These are phyloP conservation scores for Amanita jacksonii DNA, from an alignment of 768 basidiomycete species.

Conservation along the genomic window DNA sequence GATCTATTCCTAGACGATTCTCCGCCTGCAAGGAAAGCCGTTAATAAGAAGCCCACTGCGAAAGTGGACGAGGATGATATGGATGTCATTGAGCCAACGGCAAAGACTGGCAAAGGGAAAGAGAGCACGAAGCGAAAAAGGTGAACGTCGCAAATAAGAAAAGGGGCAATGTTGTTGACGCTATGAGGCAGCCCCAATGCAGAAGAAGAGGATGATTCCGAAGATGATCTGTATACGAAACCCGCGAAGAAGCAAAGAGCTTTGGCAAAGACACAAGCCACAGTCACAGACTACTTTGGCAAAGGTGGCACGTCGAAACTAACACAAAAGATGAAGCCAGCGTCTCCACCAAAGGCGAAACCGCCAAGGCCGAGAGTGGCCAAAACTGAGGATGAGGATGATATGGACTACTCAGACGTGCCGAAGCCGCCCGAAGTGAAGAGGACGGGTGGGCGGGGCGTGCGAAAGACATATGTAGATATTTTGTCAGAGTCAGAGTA, in stretches of 20 bases:
- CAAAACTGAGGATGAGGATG: constrained; percentile 35
- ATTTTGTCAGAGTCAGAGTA: constrained; percentile 31
- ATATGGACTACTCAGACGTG: constrained; percentile 32
- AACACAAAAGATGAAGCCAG: constrained; percentile 52
- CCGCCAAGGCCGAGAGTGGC: constrained; percentile 26
- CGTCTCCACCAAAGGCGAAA: constrained; percentile 42
- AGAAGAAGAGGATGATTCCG: constrained; percentile 28
- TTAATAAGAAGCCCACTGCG: constrained; percentile 21
- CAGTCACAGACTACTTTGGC: constrained; percentile 53
- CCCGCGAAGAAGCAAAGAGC: constrained; percentile 45
- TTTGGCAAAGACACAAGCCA: constrained; percentile 19
- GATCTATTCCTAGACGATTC: constrained; percentile 7
- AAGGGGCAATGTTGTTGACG: constrained; percentile 4
- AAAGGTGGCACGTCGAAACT: constrained; percentile 41
- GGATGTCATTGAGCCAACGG: constrained; percentile 16
- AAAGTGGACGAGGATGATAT: constrained; percentile 22
- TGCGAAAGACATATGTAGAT: constrained; percentile 56
- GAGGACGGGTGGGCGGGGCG: constrained; percentile 37
- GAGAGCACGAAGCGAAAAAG: constrained; percentile 55
- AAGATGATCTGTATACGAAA: constrained; percentile 31
- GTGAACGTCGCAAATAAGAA: constrained; percentile 21
- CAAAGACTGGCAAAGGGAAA: constrained; percentile 18
- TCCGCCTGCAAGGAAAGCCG: constrained; percentile 10
- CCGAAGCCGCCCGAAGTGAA: constrained; percentile 28
- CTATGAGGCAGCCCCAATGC: constrained; percentile 21